phyloP scores from a whole-genome alignment of 2,329 filamentous ascomycete genomes.

The Curvularia sp. region DNA sequence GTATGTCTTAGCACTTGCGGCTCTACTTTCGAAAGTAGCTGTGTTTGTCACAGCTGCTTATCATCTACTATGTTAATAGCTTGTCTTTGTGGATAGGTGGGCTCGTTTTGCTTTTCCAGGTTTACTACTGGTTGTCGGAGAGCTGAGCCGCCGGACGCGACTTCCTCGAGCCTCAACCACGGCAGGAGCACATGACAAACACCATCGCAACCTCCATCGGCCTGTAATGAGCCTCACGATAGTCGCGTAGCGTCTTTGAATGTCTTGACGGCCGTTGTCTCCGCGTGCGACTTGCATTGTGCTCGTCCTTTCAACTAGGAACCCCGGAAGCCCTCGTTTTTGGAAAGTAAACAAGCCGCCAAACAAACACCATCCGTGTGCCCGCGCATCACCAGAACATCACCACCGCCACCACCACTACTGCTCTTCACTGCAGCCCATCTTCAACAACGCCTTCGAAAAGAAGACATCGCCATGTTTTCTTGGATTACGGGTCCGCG shows the following conservation, averaged over 20 bases:
- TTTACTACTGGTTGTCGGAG: neutral
- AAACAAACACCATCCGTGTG: conserved; percentile 37
- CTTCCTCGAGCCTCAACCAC: conserved; percentile 22
- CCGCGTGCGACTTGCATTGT: neutral
- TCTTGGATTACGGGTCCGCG: conserved; percentile 51
- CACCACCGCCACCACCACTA: neutral
- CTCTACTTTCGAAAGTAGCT: too few species aligned
- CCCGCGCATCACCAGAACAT: conserved; percentile 15
- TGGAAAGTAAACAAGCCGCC: conserved; percentile 44
- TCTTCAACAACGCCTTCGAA: neutral
- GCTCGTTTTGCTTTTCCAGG: too few species aligned
- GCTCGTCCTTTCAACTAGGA: conserved; percentile 8
- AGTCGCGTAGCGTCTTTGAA: conserved; percentile 1
- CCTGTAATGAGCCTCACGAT: neutral
- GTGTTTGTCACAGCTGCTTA: too few species aligned
- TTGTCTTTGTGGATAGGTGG: too few species aligned
- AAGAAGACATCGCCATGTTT: conserved; percentile 37
- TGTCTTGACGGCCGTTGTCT: neutral
- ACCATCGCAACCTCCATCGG: conserved; percentile 13
- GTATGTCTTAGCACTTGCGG: too few species aligned
- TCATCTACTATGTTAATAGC: too few species aligned
- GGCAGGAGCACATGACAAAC: conserved; percentile 24
- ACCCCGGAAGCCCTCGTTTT: conserved; percentile 27
- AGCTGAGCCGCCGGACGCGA: conserved; percentile 31
- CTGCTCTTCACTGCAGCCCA: neutral